phyloP scores from a whole-genome alignment of 129 eudicot genomes.

The Chrysanthemum lavandulifolium region DNA sequence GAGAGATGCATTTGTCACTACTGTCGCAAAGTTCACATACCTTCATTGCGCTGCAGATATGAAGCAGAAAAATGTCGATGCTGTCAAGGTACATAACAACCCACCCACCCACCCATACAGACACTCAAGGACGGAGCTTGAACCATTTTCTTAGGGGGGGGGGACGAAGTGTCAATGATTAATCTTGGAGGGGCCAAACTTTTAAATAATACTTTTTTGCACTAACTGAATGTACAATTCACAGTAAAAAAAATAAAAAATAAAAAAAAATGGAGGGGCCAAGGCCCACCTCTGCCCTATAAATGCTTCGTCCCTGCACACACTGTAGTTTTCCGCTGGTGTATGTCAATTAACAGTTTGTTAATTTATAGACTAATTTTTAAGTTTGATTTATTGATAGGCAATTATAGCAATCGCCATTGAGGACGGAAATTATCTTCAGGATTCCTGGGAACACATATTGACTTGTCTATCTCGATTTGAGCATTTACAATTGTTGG shows the following conservation, averaged over 20 bases:
- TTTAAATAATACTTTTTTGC: no score
- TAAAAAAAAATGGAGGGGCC: no score
- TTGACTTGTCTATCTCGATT: conserved; percentile 89
- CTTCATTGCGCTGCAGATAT: conserved; percentile 99
- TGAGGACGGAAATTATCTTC: conserved; percentile 92
- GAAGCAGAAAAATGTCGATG: conserved; percentile 96
- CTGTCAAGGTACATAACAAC: conserved; percentile 65
- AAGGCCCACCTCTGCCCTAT: no score
- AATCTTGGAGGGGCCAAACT: no score
- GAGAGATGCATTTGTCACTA: conserved; percentile 95
- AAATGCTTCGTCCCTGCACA: no score
- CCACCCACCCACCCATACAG: background rate
- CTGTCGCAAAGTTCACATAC: conserved; percentile 94
- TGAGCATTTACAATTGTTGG: conserved; percentile 92
- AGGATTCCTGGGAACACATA: conserved; percentile 97
- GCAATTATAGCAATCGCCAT: conserved; percentile 90
- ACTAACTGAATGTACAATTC: no score
- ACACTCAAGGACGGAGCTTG: no score
- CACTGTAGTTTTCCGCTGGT: no score
- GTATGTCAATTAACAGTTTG: background rate
- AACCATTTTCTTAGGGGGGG: no score
- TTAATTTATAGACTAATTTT: conserved; percentile 18
- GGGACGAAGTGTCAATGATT: no score
- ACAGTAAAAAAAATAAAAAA: no score
- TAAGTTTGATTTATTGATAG: conserved; percentile 38